Evolutionary conservation across 768 basidiomycete genomes (phyloP).

Genomic region (Gymnopilus dilepis): DNA sequence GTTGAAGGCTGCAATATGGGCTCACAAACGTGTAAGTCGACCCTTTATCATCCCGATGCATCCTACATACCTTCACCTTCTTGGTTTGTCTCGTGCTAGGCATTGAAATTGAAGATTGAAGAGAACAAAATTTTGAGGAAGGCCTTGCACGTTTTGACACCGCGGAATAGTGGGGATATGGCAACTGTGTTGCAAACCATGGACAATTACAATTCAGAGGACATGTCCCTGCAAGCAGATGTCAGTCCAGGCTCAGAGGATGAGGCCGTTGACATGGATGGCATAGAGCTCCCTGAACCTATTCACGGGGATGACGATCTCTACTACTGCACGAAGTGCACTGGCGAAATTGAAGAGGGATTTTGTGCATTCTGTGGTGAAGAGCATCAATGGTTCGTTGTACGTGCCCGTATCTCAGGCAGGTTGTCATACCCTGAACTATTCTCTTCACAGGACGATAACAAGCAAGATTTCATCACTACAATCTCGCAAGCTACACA

Average conservation of each 20-base stretch:
- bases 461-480: conserved; percentile 1
- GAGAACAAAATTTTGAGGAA: neutral
- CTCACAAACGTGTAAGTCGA: no score
- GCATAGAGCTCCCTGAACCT: neutral
- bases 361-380: conserved; percentile 31
- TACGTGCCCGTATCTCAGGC: neutral
- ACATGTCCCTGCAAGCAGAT: neutral
- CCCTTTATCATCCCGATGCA: no score
- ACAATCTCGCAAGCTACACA: conserved; percentile 27
- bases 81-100: no score
- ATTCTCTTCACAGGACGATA: neutral
- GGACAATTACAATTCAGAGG: neutral
- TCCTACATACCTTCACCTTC: neutral
- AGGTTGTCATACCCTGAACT: neutral
- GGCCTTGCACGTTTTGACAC: neutral
- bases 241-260: neutral
- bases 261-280: neutral
- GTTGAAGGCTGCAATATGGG: no score
- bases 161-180: no score
- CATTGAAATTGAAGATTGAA: neutral
- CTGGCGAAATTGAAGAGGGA: conserved; percentile 37
- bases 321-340: conserved; percentile 34
- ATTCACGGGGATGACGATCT: conserved; percentile 14
- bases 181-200: no score
- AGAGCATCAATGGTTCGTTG: conserved; percentile 13